A percentile compares a stretch with the other conserved stretches of the same genome.
Conservation (phyloP, 805 yeast genomes). For the Cyberlindnera samutprakarnensis region DNA sequence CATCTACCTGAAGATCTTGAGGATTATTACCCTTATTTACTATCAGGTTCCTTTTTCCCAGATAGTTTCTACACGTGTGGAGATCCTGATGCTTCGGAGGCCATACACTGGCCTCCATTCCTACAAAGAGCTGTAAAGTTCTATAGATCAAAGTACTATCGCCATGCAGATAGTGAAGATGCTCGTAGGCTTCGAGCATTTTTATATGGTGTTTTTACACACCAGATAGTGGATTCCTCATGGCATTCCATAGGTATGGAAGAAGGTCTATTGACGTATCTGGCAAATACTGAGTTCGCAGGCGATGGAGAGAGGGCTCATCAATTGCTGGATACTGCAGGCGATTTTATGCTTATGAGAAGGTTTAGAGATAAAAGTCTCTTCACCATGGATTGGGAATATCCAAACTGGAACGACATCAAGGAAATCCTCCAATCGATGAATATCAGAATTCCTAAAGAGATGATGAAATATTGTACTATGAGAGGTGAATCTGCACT, state of each 20-base stretch:
- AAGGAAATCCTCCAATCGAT: slow-evolving; percentile 28
- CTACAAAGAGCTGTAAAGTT: slow-evolving; percentile 36
- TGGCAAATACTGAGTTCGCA: slow-evolving; percentile 46
- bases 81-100: slow-evolving; percentile 46
- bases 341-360: slow-evolving; percentile 46
- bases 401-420: slow-evolving; percentile 35
- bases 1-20: slow-evolving; percentile 28
- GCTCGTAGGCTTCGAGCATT: slow-evolving; percentile 41
- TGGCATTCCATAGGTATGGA: slow-evolving; percentile 58
- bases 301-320: slow-evolving; percentile 47
- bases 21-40: slow-evolving; percentile 24
- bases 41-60: slow-evolving; percentile 63
- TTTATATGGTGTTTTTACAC: slow-evolving; percentile 49
- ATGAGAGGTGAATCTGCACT: slow-evolving; percentile 46
- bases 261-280: slow-evolving; percentile 46
- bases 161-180: slow-evolving; percentile 9
- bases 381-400: slow-evolving; percentile 31
- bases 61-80: slow-evolving; percentile 61
- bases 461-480: slow-evolving; percentile 42
- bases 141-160: slow-evolving; percentile 21
- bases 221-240: slow-evolving; percentile 56
- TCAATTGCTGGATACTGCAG: slow-evolving; percentile 50
- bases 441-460: slow-evolving; percentile 26
- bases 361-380: slow-evolving; percentile 24
- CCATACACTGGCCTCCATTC: slow-evolving; percentile 67